Evolutionary conservation across 306 rosid genomes (phyloP), one percentile per base, ranked within the genome.

Genomic region (Ceratonia siliqua): DNA sequence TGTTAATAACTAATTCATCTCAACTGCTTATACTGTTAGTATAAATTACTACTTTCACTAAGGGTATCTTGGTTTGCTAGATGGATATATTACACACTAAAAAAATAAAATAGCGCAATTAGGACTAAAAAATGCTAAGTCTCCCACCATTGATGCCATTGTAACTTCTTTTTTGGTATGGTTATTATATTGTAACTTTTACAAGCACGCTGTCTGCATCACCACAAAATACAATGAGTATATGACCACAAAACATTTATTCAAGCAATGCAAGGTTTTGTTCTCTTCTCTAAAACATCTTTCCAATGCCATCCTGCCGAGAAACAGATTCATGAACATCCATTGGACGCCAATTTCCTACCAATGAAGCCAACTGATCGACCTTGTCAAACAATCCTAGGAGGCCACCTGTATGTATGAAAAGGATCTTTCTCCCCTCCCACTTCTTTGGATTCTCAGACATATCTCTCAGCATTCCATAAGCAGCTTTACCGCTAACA

Each of bases 371-470:
- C 77, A 94, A 50, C 82, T 89, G 88, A 53, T 88, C 97, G 36
- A 87, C 96, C 83, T 94, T 94, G 84, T 91, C 98, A 54, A 43
- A 94, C 89, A 94, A 78, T 59, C 98, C 98, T 5, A 94, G 89
- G 17, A 91, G 84, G 61, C 98, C 98, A 20, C 98, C 98, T 0
- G 98, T 91, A 76, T 94, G 98, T 75, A 94, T 57, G 82, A 94
- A 94, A 61, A 94, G 97, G 79, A 94, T 50, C 85, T 83, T 91
- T 74, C 97, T 91, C 64, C 98, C 96, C 87, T 89, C 98, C 98
- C 98, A 94, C 62, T 89, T 88, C 84, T 85, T 80, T 45, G 97
- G 91, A 82, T 91, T 87, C 79, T 79, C 94, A 11, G 54, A 21
- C 79, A 94, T 88, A 73, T 91, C 98, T 81, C 88, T 87, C 78